Evolutionary conservation across 305 asterid genomes (phyloP).

Genomic region (Fraxinus angustifolia): DNA sequence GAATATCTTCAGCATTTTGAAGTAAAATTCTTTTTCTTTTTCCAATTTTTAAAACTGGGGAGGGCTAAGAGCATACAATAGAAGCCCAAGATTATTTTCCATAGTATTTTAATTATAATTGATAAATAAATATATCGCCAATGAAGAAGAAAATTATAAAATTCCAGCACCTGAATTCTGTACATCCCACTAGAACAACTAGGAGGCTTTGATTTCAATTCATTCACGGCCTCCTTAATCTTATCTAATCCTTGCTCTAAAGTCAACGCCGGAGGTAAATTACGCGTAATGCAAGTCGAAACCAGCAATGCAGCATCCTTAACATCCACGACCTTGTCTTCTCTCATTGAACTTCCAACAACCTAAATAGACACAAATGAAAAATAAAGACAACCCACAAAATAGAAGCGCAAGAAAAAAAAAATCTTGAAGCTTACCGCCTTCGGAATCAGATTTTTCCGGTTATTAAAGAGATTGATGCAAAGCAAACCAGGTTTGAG

Average conservation of each 20-base stretch:
- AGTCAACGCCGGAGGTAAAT: constrained; percentile 70
- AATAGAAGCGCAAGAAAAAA: constrained; percentile 2
- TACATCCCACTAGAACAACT: constrained; percentile 71
- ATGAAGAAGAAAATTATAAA: constrained; percentile 12
- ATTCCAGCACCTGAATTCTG: constrained; percentile 66
- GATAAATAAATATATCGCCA: neutral
- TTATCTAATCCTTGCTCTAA: constrained; percentile 71
- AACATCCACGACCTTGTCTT: constrained; percentile 43
- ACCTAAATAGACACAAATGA: constrained; percentile 39
- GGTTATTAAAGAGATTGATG: constrained; percentile 29
- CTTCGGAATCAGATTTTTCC: constrained; percentile 42
- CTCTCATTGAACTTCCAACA: constrained; percentile 47
- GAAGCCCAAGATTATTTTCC: constrained; percentile 8
- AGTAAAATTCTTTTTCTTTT: neutral
- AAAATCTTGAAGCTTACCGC: constrained; percentile 21
- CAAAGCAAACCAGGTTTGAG: constrained; percentile 31
- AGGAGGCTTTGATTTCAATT: constrained; percentile 56
- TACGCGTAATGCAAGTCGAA: constrained; percentile 73
- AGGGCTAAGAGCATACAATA: neutral
- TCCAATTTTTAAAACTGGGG: neutral
- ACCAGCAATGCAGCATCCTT: constrained; percentile 79
- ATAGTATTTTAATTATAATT: constrained; percentile 14
- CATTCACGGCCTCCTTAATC: constrained; percentile 67
- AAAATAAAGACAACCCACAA: constrained; percentile 25
- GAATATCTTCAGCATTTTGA: neutral